Evolutionary conservation across 1,139 yeast genomes (phyloP).

Genomic region (Debaryomyces singareniensis): DNA sequence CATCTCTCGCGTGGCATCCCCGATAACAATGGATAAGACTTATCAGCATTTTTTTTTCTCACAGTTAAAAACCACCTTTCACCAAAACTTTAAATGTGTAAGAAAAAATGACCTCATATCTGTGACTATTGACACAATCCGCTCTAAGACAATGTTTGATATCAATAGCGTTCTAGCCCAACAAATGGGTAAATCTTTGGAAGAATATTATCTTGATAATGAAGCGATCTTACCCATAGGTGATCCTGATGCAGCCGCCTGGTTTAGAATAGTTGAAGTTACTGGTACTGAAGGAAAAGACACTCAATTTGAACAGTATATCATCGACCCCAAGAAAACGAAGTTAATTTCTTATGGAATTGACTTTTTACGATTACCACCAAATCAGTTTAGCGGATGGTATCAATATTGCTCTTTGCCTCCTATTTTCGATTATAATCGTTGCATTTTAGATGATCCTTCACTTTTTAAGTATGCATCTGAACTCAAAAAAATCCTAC

Average conservation of each 20-base stretch:
- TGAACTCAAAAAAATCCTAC: slow-evolving; percentile 45
- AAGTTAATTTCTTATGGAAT: slow-evolving; percentile 64
- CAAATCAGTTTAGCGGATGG: slow-evolving; percentile 38
- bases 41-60: slow-evolving; percentile 61
- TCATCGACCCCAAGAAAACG: slow-evolving; percentile 60
- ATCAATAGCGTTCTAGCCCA: slow-evolving; percentile 14
- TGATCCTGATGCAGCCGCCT: slow-evolving; percentile 69
- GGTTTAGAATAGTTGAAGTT: slow-evolving; percentile 62
- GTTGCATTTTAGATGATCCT: slow-evolving; percentile 7
- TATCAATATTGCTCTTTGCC: slow-evolving; percentile 40
- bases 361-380: slow-evolving; percentile 34
- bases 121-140: slow-evolving; percentile 65
- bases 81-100: slow-evolving; percentile 51
- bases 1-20: slow-evolving; percentile 65
- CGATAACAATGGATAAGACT: slow-evolving; percentile 60
- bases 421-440: slow-evolving; percentile 28
- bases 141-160: slow-evolving; percentile 56
- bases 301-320: slow-evolving; percentile 37
- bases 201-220: slow-evolving; percentile 15
- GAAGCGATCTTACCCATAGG: slow-evolving; percentile 50
- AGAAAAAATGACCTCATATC: slow-evolving; percentile 64
- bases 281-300: slow-evolving; percentile 25
- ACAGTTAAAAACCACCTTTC: slow-evolving; percentile 59
- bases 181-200: slow-evolving; percentile 15
- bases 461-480: slow-evolving; percentile 43